Base-by-base conservation (phyloP, 306 rosid species). In the Malus sylvestris region DNA sequence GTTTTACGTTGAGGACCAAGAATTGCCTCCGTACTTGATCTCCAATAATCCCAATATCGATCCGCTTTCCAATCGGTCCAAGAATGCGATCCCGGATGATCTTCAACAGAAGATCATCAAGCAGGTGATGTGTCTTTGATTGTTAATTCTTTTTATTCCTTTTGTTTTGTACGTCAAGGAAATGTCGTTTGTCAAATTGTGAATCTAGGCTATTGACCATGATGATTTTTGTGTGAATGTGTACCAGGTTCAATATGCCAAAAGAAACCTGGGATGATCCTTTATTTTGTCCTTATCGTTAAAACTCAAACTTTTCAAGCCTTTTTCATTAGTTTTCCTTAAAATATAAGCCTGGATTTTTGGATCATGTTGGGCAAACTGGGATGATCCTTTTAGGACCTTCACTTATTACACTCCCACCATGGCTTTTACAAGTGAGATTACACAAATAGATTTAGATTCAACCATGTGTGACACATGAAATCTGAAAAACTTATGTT, bases 21-120 rank as follows among this genome's bases (percentile, higher is more conserved):
- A 91, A 7, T 77, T 88, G 3, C 67, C 76, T 45, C 8, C 95
- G 2, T 88, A 82, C 82, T 82, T 88, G 84, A 83, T 92, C 60
- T 74, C 97, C 19, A 66, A 78, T 30, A 66, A 79, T 30, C 30
- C 81, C 44, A 79, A 62, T 73, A 79, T 52, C 12, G 18, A 49
- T 49, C 60, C 90, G 0, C 71, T 71, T 0, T 86, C 93, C 30
- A 90, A 76, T 81, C 83, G 68, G 68, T 86, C 97, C 63, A 89
- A 86, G 80, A 85, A 67, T 78, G 68, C 76, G 9, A 90, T 86
- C 44, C 79, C 93, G 4, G 85, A 87, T 33, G 97, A 95, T 73
- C 89, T 92, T 76, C 95, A 88, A 40, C 90, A 83, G 35, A 95
- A 92, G 84, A 92, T 95, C 70, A 76, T 92, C 75, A 95, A 91